Percentiles rank a stretch among this genome's conserved stretches.
Evolutionary conservation across 305 asterid species (phyloP).

Genomic region (Solanum hybrid): DNA sequence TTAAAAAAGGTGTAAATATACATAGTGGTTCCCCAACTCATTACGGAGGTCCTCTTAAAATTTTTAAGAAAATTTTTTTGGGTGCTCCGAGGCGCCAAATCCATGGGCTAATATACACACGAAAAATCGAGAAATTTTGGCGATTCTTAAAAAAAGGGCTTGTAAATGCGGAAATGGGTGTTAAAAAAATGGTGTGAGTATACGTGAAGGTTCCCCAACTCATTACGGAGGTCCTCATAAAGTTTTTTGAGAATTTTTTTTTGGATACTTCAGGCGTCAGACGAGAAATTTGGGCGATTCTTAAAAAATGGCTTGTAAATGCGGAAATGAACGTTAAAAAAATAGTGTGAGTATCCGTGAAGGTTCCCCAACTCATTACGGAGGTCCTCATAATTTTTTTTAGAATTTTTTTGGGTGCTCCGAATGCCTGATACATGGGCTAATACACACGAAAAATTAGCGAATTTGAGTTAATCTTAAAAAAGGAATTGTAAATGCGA

Average conservation of each 20-base stretch:
- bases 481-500: too few species aligned
- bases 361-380: neutral
- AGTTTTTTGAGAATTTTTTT: too few species aligned
- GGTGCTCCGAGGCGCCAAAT: neutral
- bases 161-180: too few species aligned
- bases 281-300: accelerated
- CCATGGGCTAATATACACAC: neutral
- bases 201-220: too few species aligned
- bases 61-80: too few species aligned
- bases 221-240: neutral
- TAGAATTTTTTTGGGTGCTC: neutral
- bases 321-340: too few species aligned
- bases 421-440: too few species aligned
- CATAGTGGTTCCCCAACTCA: neutral
- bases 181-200: neutral
- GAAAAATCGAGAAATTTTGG: too few species aligned
- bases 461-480: too few species aligned
- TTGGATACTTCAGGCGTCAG: neutral
- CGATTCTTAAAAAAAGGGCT: neutral
- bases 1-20: too few species aligned
- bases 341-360: neutral
- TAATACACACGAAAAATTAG: too few species aligned
- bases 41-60: neutral
- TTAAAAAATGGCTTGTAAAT: neutral
- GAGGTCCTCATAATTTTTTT: too few species aligned